These are phyloP conservation scores for Ambrosiella cleistominuta DNA, from an alignment of 2,329 filamentous ascomycete species.

Conservation along the genomic window DNA sequence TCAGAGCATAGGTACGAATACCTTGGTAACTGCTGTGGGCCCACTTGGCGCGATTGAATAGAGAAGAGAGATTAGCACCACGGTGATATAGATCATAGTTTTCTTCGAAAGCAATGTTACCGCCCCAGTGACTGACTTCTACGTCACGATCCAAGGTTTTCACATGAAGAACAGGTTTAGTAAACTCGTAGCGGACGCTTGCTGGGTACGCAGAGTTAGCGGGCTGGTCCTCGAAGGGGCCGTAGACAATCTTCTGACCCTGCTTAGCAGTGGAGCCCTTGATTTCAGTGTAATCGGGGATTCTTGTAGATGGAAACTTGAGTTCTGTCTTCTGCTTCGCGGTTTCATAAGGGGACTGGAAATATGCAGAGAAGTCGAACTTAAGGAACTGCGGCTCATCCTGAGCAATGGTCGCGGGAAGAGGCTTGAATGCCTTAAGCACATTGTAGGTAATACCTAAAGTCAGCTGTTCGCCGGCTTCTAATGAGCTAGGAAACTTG, in stretches of 20 bases:
- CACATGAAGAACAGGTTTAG: constrained; percentile 71
- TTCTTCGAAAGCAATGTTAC: constrained; percentile 89
- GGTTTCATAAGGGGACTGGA: constrained; percentile 66
- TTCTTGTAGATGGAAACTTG: constrained; percentile 61
- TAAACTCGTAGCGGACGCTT: constrained; percentile 83
- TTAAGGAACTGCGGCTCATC: constrained; percentile 71
- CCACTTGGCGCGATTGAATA: constrained; percentile 65
- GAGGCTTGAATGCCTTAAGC: constrained; percentile 59
- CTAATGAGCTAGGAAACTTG: constrained; percentile 57
- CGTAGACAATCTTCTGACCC: constrained; percentile 75
- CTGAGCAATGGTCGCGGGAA: constrained; percentile 71
- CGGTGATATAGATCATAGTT: constrained; percentile 76
- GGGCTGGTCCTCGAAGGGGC: constrained; percentile 68
- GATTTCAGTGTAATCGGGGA: constrained; percentile 73
- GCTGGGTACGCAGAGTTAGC: constrained; percentile 58
- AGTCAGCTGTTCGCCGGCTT: constrained; percentile 62
- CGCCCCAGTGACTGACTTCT: constrained; percentile 95
- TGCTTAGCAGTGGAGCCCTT: constrained; percentile 59
- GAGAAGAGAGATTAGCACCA: constrained; percentile 56
- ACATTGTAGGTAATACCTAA: constrained; percentile 73
- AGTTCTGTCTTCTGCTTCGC: constrained; percentile 93
- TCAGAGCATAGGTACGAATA: constrained; percentile 59
- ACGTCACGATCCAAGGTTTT: constrained; percentile 71
- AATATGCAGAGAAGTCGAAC: constrained; percentile 74
- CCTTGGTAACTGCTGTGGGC: constrained; percentile 57